Conservation (phyloP, 2,329 filamentous ascomycete species). For the Tolypocladium sp. region DNA sequence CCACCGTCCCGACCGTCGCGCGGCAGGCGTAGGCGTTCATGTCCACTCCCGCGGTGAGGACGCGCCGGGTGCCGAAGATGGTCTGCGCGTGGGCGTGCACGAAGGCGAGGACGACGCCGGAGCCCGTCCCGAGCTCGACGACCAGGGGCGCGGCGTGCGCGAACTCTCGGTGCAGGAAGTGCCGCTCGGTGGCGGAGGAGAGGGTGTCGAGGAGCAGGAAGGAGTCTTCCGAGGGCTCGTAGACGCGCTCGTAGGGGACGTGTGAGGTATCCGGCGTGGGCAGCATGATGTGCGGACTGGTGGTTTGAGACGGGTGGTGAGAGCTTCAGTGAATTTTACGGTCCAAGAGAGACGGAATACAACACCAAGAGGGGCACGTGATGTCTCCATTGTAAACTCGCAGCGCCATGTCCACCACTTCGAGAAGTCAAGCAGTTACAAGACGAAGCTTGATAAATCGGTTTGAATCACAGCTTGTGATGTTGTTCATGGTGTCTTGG, state of each 20-base stretch:
- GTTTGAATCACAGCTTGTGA: background rate
- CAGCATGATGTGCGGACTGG: too few relatives aligned
- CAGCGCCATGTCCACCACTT: background rate
- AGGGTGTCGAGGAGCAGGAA: constrained; percentile 90
- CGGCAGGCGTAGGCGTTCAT: constrained; percentile 76
- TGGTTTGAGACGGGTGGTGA: constrained; percentile 8
- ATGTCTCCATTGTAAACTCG: constrained; percentile 4
- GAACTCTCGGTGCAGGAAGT: constrained; percentile 62
- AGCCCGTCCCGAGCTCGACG: constrained; percentile 83
- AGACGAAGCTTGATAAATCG: background rate
- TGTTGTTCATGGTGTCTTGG: background rate
- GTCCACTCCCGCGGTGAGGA: constrained; percentile 72
- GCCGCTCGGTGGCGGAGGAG: constrained; percentile 57
- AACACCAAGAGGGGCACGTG: constrained; percentile 8
- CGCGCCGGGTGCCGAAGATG: constrained; percentile 63
- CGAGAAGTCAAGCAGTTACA: background rate
- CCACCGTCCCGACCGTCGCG: constrained; percentile 63
- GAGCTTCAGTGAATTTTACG: background rate
- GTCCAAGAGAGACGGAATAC: background rate
- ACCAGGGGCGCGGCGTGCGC: constrained; percentile 45
- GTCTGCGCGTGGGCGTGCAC: constrained; percentile 61
- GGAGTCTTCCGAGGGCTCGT: constrained; percentile 94
- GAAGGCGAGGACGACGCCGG: constrained; percentile 89
- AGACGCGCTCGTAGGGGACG: constrained; percentile 79
- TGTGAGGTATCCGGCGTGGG: constrained; percentile 91